Evolutionary conservation across 345 rosid species (phyloP).

Genomic region (Combretum micranthum): DNA sequence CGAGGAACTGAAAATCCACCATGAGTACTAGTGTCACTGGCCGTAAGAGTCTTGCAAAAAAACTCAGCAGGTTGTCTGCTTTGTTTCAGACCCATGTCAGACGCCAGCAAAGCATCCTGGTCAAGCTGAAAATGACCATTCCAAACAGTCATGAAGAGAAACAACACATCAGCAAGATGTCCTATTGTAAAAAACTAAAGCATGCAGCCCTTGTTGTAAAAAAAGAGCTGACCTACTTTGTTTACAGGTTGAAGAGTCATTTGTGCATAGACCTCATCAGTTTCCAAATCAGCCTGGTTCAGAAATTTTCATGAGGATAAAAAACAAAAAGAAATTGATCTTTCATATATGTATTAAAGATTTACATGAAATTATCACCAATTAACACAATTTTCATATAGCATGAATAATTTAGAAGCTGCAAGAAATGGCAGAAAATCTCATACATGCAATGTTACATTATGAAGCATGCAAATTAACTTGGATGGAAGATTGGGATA

Average conservation of each 20-base stretch:
- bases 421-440: conserved; percentile 2
- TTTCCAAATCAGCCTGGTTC: conserved; percentile 64
- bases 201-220: background rate
- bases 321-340: background rate
- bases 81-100: conserved; percentile 77
- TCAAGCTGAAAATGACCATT: conserved; percentile 49
- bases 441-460: conserved; percentile 62
- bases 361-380: no score
- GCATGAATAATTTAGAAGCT: background rate
- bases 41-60: conserved; percentile 97
- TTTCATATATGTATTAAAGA: background rate
- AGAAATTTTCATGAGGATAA: conserved; percentile 8
- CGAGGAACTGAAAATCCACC: conserved; percentile 99
- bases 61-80: conserved; percentile 82
- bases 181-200: background rate
- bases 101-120: conserved; percentile 76
- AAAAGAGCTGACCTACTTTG: conserved; percentile 55
- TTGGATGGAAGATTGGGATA: conserved; percentile 72
- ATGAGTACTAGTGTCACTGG: conserved; percentile 94
- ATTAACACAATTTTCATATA: background rate
- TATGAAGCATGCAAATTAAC: conserved; percentile 65
- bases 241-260: conserved; percentile 76
- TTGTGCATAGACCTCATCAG: conserved; percentile 76
- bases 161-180: background rate
- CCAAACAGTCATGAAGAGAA: conserved; percentile 8